Evolutionary conservation across 106 monocot species (phyloP).

Genomic region (Apostasia shenzhenica): DNA sequence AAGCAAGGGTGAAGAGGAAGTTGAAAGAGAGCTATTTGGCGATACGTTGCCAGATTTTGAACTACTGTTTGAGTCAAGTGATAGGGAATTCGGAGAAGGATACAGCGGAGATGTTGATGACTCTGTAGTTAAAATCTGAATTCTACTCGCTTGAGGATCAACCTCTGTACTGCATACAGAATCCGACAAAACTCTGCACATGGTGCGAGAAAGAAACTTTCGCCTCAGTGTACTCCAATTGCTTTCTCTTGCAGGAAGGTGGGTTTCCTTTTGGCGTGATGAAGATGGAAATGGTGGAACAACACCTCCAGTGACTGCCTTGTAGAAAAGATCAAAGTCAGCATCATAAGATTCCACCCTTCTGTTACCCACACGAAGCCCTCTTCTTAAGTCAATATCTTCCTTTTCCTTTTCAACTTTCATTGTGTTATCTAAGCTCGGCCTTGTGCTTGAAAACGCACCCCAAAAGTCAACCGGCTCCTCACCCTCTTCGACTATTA

Average conservation of each 20-base stretch:
- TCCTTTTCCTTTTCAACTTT: conserved; percentile 26
- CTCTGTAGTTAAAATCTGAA: conserved; percentile 36
- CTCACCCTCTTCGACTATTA: conserved; percentile 58
- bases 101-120: conserved; percentile 50
- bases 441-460: conserved; percentile 38
- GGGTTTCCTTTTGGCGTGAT: conserved; percentile 60
- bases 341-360: conserved; percentile 62
- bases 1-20: conserved; percentile 40
- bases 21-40: conserved; percentile 54
- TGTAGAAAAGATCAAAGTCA: conserved; percentile 83
- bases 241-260: conserved; percentile 83
- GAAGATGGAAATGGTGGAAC: conserved; percentile 68
- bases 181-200: conserved; percentile 55
- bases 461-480: conserved; percentile 84
- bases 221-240: conserved; percentile 83
- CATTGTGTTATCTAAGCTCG: conserved; percentile 9
- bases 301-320: conserved; percentile 73
- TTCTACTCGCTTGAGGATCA: conserved; percentile 19
- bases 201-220: conserved; percentile 51
- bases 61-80: conserved; percentile 58
- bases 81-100: conserved; percentile 63
- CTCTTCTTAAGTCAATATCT: conserved; percentile 17
- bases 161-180: conserved; percentile 31
- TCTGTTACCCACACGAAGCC: conserved; percentile 37
- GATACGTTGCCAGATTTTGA: conserved; percentile 72